Percentiles rank a stretch among this genome's conserved stretches.
These are phyloP conservation scores for Trypanosoma scelopori DNA, from an alignment of 208 protist genomes.

Conservation along the genomic window DNA sequence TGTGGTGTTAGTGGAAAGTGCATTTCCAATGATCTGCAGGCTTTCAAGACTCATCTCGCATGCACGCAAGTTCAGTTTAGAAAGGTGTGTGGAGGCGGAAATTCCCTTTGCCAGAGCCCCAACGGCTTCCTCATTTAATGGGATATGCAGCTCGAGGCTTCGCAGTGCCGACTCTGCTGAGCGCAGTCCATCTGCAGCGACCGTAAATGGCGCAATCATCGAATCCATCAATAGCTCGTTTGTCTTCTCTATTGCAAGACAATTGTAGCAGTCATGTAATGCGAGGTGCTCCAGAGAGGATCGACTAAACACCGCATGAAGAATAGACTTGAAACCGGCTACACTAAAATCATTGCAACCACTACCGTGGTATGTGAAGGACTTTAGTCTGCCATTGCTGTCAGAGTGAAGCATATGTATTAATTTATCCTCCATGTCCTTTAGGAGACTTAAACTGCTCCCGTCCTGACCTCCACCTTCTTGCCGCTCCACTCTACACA, in stretches of 20 bases:
- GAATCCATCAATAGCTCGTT: conserved; percentile 6
- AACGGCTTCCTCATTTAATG: conserved; percentile 54
- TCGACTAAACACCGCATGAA: neutral
- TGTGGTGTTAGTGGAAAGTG: conserved; percentile 36
- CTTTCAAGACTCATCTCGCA: conserved; percentile 48
- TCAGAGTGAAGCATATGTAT: conserved; percentile 1
- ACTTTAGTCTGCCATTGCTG: neutral
- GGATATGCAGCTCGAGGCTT: conserved; percentile 58
- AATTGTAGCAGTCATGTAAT: conserved; percentile 18
- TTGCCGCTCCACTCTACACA: neutral
- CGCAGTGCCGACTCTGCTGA: conserved; percentile 29
- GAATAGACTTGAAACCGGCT: neutral
- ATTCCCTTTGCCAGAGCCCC: conserved; percentile 36
- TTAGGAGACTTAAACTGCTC: neutral
- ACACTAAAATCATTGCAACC: conserved; percentile 1
- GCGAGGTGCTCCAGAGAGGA: conserved; percentile 3
- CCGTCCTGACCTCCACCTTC: neutral
- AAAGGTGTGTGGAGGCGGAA: conserved; percentile 34
- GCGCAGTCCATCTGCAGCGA: conserved; percentile 33
- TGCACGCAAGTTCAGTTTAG: conserved; percentile 46
- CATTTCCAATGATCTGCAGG: conserved; percentile 35
- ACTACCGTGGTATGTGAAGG: conserved; percentile 9
- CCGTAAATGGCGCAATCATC: conserved; percentile 33
- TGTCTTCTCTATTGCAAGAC: neutral
- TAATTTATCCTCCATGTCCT: neutral